Conservation (phyloP, 768 basidiomycete species). For the Mycena indigotica region DNA sequence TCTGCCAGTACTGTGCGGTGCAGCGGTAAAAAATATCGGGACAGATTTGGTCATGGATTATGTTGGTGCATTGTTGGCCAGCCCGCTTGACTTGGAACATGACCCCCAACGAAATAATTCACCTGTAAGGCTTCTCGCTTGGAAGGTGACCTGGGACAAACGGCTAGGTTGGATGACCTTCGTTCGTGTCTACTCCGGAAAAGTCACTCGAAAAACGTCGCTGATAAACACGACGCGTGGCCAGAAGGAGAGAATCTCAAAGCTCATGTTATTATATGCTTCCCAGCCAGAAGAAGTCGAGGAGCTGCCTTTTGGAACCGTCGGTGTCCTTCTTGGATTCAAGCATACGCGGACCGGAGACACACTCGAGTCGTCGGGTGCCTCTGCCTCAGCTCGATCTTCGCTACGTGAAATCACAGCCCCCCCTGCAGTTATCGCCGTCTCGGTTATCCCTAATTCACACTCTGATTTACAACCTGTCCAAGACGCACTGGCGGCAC, state of each 20-base stretch:
- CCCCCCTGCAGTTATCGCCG: slow-evolving; percentile 85
- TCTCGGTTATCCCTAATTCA: slow-evolving; percentile 78
- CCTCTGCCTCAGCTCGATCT: slow-evolving; percentile 38
- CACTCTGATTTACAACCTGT: slow-evolving; percentile 79
- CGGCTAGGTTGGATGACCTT: slow-evolving; percentile 90
- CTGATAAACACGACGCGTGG: slow-evolving; percentile 69
- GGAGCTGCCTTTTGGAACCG: slow-evolving; percentile 75
- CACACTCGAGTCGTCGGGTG: slow-evolving; percentile 65
- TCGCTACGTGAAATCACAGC: slow-evolving; percentile 66
- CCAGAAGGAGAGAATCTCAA: slow-evolving; percentile 72
- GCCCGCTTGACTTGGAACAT: slow-evolving; percentile 67
- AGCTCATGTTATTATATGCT: slow-evolving; percentile 78
- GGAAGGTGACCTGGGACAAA: slow-evolving; percentile 90
- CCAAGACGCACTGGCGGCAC: slow-evolving; percentile 68
- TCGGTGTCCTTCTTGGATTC: slow-evolving; percentile 83
- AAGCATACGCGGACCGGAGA: slow-evolving; percentile 87
- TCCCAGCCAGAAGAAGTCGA: slow-evolving; percentile 77
- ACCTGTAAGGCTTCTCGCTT: slow-evolving; percentile 69
- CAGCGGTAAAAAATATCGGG: slow-evolving; percentile 79
- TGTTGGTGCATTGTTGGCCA: slow-evolving; percentile 76
- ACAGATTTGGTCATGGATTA: slow-evolving; percentile 83
- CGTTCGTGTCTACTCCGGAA: slow-evolving; percentile 85
- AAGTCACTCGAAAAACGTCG: slow-evolving; percentile 60
- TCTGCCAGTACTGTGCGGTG: slow-evolving; percentile 81
- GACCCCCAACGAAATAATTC: slow-evolving; percentile 46